Evolutionary conservation across 2,329 filamentous ascomycete genomes (phyloP), one percentile per base, ranked within the genome.

Genomic region (Arthrobotrys megalospora): DNA sequence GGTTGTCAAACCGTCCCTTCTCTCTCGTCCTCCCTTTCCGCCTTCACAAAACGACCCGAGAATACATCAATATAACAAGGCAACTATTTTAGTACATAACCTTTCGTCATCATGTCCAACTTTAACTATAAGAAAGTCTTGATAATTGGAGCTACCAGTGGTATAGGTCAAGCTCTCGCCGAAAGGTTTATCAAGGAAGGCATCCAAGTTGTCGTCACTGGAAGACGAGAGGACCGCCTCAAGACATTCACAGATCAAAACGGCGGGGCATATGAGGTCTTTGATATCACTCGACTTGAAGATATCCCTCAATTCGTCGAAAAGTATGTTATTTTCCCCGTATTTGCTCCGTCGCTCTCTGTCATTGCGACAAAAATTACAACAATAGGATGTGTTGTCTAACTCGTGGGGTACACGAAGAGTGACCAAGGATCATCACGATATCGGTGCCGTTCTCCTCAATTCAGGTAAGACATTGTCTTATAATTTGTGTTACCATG

Each of bases 61-160:
- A 28, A 1, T 3, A 1, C 12, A 41, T 47, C 24, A 11, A 3
- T 24, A 53, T 43, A 53, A 36, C 11, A 52, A 45, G 32, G 3
- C 19, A 47, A 1, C 3, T 16, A 10, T 6, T 10, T 19, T 14
- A 43, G 8, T 36, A 43, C 16, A 69, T 36, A 58, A 16, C n/a
- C 3, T 34, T 24, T 21, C 24, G 5, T n/a, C 41, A 65, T 34
- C 3, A 77, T 77, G 73, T 45, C 50, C 8, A 43, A 85, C 5
- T 89, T 89, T 82, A 85, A 84, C 6, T 89, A 89, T 83, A 88
- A 88, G 63, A 86, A 86, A 45, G 85, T 89, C 34, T 86, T 90
- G 69, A 81, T 90, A 55, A 84, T 90, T 38, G 88, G 88, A 12
- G 87, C 87, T 12, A 89, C 88, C 0, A 85, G 87, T 1, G 88